These are phyloP conservation scores for Trichaptum fuscoviolaceum DNA, from an alignment of 768 basidiomycete genomes.

Conservation along the genomic window DNA sequence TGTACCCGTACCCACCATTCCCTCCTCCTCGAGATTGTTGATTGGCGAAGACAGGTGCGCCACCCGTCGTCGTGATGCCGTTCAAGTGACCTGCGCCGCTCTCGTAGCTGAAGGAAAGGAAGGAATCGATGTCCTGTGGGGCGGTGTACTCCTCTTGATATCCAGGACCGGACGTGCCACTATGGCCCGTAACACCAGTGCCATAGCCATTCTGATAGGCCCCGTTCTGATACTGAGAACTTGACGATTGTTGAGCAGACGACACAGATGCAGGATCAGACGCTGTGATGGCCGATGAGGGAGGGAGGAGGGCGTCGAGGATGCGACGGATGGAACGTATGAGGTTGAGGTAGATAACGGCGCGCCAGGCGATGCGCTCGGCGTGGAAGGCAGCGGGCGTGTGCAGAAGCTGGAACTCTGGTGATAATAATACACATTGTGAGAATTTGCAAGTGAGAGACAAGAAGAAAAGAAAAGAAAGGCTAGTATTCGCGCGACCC, in stretches of 20 bases:
- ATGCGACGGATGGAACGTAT: constrained; percentile 69
- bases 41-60: not conserved
- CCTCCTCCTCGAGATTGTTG: not conserved
- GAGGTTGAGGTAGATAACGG: constrained; percentile 85
- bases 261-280: not conserved
- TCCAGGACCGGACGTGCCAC: not conserved
- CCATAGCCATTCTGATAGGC: not conserved
- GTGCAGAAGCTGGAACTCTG: constrained; percentile 84
- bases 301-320: constrained; percentile 4
- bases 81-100: not conserved
- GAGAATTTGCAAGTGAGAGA: no score
- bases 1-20: not conserved
- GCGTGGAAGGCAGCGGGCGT: constrained; percentile 70
- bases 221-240: not conserved
- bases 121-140: not conserved
- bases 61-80: not conserved
- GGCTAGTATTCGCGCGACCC: no score
- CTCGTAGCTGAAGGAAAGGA: not conserved
- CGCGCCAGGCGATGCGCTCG: constrained; percentile 80
- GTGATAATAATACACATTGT: constrained; percentile 5
- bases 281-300: not conserved
- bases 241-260: not conserved
- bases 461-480: no score
- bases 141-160: not conserved
- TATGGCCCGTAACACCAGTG: not conserved